Conservation (phyloP, 1,284 basidiomycete species). For the Xerocomus minutiporus region DNA sequence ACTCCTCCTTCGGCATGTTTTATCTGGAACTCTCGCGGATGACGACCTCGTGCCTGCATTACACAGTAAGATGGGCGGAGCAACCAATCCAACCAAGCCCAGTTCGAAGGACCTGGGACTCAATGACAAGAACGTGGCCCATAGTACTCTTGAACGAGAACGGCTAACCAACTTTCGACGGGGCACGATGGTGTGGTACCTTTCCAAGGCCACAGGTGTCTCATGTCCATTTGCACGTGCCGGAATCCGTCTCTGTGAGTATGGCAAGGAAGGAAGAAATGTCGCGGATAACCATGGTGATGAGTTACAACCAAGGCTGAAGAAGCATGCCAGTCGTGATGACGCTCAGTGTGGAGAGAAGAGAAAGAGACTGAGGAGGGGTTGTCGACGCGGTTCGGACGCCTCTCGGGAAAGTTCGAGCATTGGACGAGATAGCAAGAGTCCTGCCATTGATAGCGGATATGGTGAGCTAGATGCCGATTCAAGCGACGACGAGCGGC, state of each 20-base stretch:
- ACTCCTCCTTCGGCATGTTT: conserved; percentile 62
- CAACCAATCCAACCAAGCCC: conserved; percentile 44
- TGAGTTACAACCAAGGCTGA: conserved; percentile 23
- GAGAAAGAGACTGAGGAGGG: conserved; percentile 57
- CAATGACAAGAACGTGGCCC: conserved; percentile 10
- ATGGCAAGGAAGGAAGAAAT: conserved; percentile 47
- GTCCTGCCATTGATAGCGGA: conserved; percentile 30
- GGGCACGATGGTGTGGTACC: conserved; percentile 75
- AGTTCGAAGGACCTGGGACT: conserved; percentile 13
- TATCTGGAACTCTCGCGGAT: conserved; percentile 65
- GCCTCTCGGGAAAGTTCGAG: conserved; percentile 10
- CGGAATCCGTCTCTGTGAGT: conserved; percentile 67
- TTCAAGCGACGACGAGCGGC: conserved; percentile 42
- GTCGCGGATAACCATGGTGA: conserved; percentile 13
- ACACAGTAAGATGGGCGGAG: conserved; percentile 64
- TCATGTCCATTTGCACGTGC: conserved; percentile 68
- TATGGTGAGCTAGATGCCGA: conserved; percentile 32
- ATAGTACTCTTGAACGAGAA: conserved; percentile 27
- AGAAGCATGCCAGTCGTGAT: conserved; percentile 38
- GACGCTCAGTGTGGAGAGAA: conserved; percentile 60
- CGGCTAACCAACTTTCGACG: conserved; percentile 69
- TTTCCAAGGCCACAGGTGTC: conserved; percentile 65
- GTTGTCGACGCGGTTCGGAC: conserved; percentile 36
- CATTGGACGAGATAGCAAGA: conserved; percentile 14
- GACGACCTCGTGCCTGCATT: conserved; percentile 70